phyloP scores from a whole-genome alignment of 306 rosid species.

The Malus sylvestris region DNA sequence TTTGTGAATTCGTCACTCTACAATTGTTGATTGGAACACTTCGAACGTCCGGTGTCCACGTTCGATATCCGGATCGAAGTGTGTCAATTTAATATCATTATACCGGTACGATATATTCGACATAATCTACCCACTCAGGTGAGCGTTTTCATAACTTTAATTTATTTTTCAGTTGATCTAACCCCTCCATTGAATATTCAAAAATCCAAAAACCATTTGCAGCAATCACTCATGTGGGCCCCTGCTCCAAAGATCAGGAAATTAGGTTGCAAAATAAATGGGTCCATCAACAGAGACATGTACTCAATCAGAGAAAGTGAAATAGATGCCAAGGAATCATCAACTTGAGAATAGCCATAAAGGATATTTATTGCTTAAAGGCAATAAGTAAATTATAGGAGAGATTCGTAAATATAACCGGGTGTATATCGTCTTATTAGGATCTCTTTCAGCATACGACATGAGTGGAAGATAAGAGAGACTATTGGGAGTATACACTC shows the following conservation, averaged over 20 bases:
- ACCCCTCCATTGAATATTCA: background rate
- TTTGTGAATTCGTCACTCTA: no score
- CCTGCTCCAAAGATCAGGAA: constrained; percentile 48
- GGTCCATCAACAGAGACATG: constrained; percentile 62
- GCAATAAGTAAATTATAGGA: background rate
- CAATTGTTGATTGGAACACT: no score
- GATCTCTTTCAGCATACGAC: no score
- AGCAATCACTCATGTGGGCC: constrained; percentile 63
- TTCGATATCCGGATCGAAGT: no score
- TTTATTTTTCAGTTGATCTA: background rate
- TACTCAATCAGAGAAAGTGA: constrained; percentile 49
- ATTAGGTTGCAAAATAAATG: constrained; percentile 44
- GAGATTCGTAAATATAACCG: no score
- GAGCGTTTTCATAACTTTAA: background rate
- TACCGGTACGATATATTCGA: background rate
- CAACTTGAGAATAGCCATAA: constrained; percentile 35
- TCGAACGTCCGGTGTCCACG: no score
- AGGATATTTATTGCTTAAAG: constrained; percentile 40
- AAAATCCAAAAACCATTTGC: constrained; percentile 26
- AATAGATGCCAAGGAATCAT: constrained; percentile 37
- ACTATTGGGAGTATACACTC: no score
- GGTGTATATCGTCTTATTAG: no score
- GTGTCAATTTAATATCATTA: no score
- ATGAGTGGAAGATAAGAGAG: no score
- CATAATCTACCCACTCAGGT: background rate